phyloP scores from a whole-genome alignment of 768 basidiomycete species.

The Lanmaoa rubissima region DNA sequence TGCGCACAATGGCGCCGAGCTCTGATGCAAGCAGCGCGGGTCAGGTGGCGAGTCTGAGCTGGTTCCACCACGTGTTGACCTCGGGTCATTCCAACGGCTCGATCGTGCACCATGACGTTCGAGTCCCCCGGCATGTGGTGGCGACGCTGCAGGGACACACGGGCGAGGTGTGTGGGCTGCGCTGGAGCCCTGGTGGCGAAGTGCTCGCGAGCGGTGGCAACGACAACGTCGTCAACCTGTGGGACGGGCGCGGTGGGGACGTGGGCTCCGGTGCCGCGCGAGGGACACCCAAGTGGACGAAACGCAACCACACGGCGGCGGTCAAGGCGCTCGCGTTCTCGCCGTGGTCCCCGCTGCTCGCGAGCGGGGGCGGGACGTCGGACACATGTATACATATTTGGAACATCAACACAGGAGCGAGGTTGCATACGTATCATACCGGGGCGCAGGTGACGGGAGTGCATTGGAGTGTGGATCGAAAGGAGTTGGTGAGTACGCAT shows the following conservation, averaged over 20 bases:
- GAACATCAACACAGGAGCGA: constrained; percentile 90
- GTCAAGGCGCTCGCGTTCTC: constrained; percentile 94
- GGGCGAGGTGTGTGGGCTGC: constrained; percentile 90
- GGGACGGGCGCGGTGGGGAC: constrained; percentile 82
- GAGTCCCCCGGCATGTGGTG: constrained; percentile 83
- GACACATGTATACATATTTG: constrained; percentile 90
- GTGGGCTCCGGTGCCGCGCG: constrained; percentile 43
- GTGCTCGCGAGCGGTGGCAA: constrained; percentile 94
- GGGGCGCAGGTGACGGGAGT: constrained; percentile 91
- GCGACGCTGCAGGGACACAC: constrained; percentile 88
- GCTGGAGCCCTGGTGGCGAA: constrained; percentile 87
- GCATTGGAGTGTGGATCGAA: constrained; percentile 81
- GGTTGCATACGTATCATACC: constrained; percentile 82
- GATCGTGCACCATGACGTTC: constrained; percentile 96
- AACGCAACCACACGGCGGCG: constrained; percentile 87
- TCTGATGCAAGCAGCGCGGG: constrained; percentile 35
- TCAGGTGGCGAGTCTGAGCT: constrained; percentile 81
- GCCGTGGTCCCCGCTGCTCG: constrained; percentile 90
- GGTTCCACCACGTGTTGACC: constrained; percentile 83
- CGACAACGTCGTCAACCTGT: constrained; percentile 97
- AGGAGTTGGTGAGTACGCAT: constrained; percentile 90
- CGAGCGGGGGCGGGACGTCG: constrained; percentile 92
- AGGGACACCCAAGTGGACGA: constrained; percentile 82
- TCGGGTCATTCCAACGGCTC: constrained; percentile 93
- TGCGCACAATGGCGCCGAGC: constrained; percentile 79